Percentiles rank a stretch among this genome's conserved stretches.
Conservation (phyloP, 495 filamentous ascomycete genomes). For the Xylaria cubensis region DNA sequence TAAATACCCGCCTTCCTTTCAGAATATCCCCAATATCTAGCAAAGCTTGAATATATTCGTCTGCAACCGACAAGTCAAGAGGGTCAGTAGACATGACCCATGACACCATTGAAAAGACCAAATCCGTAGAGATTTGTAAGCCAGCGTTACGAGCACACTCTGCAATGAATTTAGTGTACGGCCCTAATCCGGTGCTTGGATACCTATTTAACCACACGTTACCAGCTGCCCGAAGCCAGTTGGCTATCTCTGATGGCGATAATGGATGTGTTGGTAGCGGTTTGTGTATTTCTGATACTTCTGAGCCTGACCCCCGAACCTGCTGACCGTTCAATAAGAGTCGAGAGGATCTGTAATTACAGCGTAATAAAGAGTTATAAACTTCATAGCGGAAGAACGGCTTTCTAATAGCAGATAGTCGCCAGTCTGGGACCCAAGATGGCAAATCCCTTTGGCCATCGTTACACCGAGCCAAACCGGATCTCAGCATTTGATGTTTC, state of each 20-base stretch:
- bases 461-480: neutral
- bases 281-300: neutral
- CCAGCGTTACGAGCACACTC: constrained; percentile 1
- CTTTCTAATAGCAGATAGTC: neutral
- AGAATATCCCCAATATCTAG: neutral
- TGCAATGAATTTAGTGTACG: neutral
- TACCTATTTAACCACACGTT: neutral
- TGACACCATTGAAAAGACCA: neutral
- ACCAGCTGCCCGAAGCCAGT: neutral
- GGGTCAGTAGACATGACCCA: neutral
- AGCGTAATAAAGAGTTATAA: neutral
- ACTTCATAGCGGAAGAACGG: neutral
- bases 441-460: neutral
- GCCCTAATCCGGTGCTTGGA: neutral
- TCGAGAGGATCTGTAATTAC: neutral
- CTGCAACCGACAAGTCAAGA: neutral
- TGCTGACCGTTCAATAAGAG: neutral
- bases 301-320: neutral
- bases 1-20: neutral
- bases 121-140: neutral
- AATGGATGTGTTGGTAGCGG: neutral
- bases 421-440: neutral
- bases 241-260: neutral
- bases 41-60: neutral
- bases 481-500: neutral